Base-by-base conservation (phyloP, 805 yeast genomes). In the Saturnispora gosingensis region DNA sequence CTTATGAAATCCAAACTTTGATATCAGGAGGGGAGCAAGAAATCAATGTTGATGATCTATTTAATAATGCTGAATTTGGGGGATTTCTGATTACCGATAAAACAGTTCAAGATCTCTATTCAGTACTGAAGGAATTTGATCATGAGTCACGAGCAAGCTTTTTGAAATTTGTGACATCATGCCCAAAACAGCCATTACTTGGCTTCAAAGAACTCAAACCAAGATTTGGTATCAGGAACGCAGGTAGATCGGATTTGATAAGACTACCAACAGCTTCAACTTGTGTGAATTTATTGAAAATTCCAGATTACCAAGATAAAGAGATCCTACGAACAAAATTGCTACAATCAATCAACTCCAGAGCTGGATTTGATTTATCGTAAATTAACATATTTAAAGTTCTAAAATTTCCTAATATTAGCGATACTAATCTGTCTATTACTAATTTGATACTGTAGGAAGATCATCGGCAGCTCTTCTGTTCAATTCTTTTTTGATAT, bases 221-320 rank as follows among this genome's bases (percentile, higher is more conserved):
- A 0, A 73, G 72, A 50, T 88, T 93, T 66, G 96, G 96, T 1
- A 83, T 93, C 45, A 66, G 87, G 38, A 81, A 81, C 56, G 75
- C 83, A 0, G 93, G 91, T 0, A 36, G 48, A 32, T 51, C 63
- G 9, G 78, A 77, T 27, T 22, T 27, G 2, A 72, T 72, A 2
- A 69, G 95, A 30, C 70, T 93, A 39, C 99, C 99, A 0, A 88
- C 97, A 0, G 85, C 98, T 0, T 81, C 97, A 0, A 93, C 99
- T 0, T 93, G 99, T 72, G 87, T 89, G 30, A 93, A 93, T 62
- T 67, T 93, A 52, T 70, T 93, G 54, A 89, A 85, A 61, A 66
- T 93, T 27, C 99, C 99, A 0, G 85, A 89, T 62, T 93, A 93
- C 65, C 68, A 71, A 56, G 70, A 84, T 58, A 84, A 81, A 59